Base-by-base conservation (phyloP, 306 rosid genomes). In the Quillaja saponaria region DNA sequence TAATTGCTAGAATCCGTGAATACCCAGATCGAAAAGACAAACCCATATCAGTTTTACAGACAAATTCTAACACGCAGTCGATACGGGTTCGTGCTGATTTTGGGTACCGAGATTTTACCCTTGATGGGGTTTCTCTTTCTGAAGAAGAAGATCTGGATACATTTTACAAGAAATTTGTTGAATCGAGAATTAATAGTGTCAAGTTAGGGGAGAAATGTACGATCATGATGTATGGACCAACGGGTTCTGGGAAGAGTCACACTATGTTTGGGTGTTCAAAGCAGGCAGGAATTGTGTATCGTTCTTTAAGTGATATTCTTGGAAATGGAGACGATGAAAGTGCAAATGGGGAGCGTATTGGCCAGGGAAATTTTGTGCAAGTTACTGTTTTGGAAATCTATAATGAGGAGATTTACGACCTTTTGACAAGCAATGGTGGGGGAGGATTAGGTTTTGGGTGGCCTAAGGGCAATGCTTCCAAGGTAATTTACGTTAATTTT, bases 181-280 rank as follows among this genome's bases (percentile, higher is more conserved):
- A 80, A 55, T 87, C 97, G 3, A 87, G 99, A 81, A 83, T 94
- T 21, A 70, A 72, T 45, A 85, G 90, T 0, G 95, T 94, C 49
- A 88, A 77, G 46, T 40, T 83, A 37, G 99, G 99, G 8, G 95
- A 94, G 55, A 94, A 94, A 60, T 94, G 97, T 33, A 94, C 99
- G 11, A 69, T 94, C 12, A 94, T 94, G 99, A 94, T 87, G 99
- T 94, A 94, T 37, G 97, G 99, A 1, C 99, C 99, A 0, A 94
- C 97, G 1, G 99, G 99, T 44, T 85, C 99, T 46, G 99, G 99
- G 1, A 94, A 94, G 87, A 94, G 99, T 55, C 95, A 94, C 67
- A 87, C 90, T 5, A 94, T 94, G 99, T 94, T 94, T 18, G 99
- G 99, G 34, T 81, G 95, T 66, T 57, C 82, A 3, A 94, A 87